These are phyloP conservation scores for Cynanchum wilfordii DNA, from an alignment of 257 asterid genomes.

Conservation along the genomic window DNA sequence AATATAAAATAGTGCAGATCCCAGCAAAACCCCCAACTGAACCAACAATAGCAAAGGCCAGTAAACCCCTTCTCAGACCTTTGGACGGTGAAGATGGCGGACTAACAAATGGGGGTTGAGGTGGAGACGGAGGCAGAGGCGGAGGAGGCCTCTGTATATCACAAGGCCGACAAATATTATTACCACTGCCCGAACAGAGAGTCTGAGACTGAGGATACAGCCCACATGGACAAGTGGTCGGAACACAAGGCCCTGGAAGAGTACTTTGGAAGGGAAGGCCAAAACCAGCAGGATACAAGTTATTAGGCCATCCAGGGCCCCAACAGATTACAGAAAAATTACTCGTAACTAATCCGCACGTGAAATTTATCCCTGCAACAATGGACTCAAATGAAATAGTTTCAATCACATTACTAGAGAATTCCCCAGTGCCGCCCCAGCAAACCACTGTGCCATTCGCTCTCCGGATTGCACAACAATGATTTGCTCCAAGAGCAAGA, in stretches of 20 bases:
- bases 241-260: slow-evolving; percentile 73
- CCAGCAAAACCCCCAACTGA: slow-evolving; percentile 71
- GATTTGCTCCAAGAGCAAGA: slow-evolving; percentile 57
- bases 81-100: slow-evolving; percentile 33
- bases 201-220: slow-evolving; percentile 53
- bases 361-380: slow-evolving; percentile 59
- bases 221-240: slow-evolving; percentile 48
- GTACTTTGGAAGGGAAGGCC: slow-evolving; percentile 48
- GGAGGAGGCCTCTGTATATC: slow-evolving; percentile 31
- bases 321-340: slow-evolving; percentile 71
- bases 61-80: slow-evolving; percentile 46
- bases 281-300: slow-evolving; percentile 28
- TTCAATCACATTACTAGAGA: slow-evolving; percentile 26
- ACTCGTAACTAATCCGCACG: slow-evolving; percentile 61
- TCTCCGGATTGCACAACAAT: slow-evolving; percentile 59
- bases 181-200: slow-evolving; percentile 65
- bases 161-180: slow-evolving; percentile 71
- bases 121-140: slow-evolving; percentile 20
- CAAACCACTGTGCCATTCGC: slow-evolving; percentile 56
- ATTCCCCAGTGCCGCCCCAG: slow-evolving; percentile 59
- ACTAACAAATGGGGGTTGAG: slow-evolving; percentile 13
- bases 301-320: slow-evolving; percentile 72
- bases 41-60: slow-evolving; percentile 64
- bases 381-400: slow-evolving; percentile 57
- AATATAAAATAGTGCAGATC: slow-evolving; percentile 48